These are phyloP conservation scores for Phialophora chinensis DNA, from an alignment of 2,329 filamentous ascomycete species.

Conservation along the genomic window DNA sequence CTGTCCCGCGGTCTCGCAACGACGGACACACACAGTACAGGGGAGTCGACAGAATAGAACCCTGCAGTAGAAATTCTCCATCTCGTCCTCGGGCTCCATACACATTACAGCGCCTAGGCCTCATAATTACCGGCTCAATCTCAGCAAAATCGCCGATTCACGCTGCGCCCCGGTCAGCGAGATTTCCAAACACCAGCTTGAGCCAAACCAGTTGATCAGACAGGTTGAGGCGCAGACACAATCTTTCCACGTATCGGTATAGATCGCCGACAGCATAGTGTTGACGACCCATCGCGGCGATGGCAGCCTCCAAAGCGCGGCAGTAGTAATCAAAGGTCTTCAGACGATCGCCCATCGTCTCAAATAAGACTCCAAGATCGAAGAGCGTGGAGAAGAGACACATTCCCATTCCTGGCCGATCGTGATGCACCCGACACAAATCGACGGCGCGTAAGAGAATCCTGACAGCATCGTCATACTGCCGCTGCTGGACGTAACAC, in stretches of 20 bases:
- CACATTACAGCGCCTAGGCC: too few species aligned
- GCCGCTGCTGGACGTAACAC: not conserved
- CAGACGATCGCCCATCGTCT: not conserved
- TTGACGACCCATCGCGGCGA: not conserved
- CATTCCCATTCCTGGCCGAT: conserved; percentile 1
- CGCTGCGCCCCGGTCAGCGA: not conserved
- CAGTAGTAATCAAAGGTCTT: not conserved
- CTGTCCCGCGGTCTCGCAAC: too few species aligned
- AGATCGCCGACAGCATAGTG: not conserved
- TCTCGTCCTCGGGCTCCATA: too few species aligned
- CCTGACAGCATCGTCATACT: not conserved
- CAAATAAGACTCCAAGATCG: not conserved
- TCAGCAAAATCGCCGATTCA: not conserved
- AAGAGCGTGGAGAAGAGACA: not conserved
- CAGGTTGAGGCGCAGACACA: not conserved
- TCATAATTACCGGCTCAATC: too few species aligned
- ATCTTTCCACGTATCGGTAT: not conserved
- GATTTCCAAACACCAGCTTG: not conserved
- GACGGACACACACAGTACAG: too few species aligned
- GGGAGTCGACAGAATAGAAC: too few species aligned
- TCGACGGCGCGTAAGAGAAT: not conserved
- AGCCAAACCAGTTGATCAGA: not conserved
- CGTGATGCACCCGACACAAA: not conserved
- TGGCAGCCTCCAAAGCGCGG: not conserved
- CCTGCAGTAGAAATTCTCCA: too few species aligned